These are phyloP conservation scores for Porodaedalea pini DNA, from an alignment of 1,284 basidiomycete genomes.

Conservation along the genomic window DNA sequence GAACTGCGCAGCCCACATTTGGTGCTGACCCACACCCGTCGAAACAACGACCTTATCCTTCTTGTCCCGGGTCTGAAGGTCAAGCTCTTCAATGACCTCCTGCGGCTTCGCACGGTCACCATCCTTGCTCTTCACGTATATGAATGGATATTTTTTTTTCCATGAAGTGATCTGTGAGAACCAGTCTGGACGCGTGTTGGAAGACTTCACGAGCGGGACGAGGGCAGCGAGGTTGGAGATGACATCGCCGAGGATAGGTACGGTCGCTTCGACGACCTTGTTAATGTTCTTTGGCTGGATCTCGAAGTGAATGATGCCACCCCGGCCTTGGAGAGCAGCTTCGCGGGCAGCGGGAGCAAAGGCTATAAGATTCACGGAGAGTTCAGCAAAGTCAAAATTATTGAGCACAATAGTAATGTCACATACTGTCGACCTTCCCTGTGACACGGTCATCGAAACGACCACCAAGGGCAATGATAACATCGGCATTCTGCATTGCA, in stretches of 20 bases:
- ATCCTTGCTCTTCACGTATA: constrained; percentile 65
- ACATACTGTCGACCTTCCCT: constrained; percentile 73
- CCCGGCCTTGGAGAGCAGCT: constrained; percentile 82
- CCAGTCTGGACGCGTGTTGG: constrained; percentile 71
- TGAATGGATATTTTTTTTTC: constrained; percentile 92
- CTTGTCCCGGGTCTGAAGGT: constrained; percentile 65
- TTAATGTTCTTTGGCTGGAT: constrained; percentile 99
- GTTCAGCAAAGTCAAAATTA: neutral
- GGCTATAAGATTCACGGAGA: constrained; percentile 29
- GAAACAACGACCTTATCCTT: constrained; percentile 89
- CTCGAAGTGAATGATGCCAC: constrained; percentile 99
- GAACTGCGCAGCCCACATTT: constrained; percentile 99
- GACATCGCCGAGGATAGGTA: constrained; percentile 94
- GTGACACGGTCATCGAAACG: constrained; percentile 99
- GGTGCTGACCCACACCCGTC: constrained; percentile 98
- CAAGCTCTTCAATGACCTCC: constrained; percentile 92
- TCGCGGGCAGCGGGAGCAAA: constrained; percentile 91
- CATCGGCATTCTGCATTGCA: constrained; percentile 95
- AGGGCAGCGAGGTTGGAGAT: constrained; percentile 78
- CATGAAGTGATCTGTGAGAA: constrained; percentile 77
- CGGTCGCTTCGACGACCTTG: constrained; percentile 95
- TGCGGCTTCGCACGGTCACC: constrained; percentile 90
- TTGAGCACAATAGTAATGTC: constrained; percentile 3
- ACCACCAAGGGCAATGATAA: constrained; percentile 94
- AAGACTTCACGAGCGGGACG: constrained; percentile 71